Evolutionary conservation across 129 eudicot genomes (phyloP).

Genomic region (Flaveria trinervia): DNA sequence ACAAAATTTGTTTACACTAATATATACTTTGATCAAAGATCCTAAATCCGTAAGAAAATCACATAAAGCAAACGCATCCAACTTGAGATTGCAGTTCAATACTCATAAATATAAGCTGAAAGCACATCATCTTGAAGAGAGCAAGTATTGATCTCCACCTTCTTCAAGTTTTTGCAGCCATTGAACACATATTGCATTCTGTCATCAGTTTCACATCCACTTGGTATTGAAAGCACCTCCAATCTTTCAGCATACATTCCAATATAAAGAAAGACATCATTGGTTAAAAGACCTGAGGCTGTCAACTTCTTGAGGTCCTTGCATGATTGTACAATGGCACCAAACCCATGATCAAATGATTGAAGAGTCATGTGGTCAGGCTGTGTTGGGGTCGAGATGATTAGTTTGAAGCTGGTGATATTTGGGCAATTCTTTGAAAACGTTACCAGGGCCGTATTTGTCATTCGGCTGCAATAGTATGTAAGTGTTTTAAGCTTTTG

Average conservation of each 20-base stretch:
- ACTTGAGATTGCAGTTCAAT: conserved; percentile 63
- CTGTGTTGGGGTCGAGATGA: conserved; percentile 49
- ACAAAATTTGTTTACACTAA: neutral
- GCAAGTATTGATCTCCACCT: conserved; percentile 58
- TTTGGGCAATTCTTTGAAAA: conserved; percentile 76
- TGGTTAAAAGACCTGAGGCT: conserved; percentile 73
- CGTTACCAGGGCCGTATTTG: conserved; percentile 67
- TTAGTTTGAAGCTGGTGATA: conserved; percentile 54
- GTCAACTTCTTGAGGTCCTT: conserved; percentile 65
- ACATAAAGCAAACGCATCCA: conserved; percentile 52
- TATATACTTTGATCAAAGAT: neutral
- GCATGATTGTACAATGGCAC: conserved; percentile 74
- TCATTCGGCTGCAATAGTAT: conserved; percentile 76
- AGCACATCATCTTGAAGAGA: conserved; percentile 50
- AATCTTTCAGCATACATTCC: conserved; percentile 86
- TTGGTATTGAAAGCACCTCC: conserved; percentile 64
- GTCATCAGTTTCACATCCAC: conserved; percentile 71
- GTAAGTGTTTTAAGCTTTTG: conserved; percentile 61
- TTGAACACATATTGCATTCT: conserved; percentile 66
- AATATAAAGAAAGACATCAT: conserved; percentile 68
- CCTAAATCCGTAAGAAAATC: neutral
- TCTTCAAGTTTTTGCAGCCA: conserved; percentile 80
- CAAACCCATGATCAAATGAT: conserved; percentile 80
- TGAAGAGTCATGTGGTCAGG: conserved; percentile 70
- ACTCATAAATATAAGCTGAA: conserved; percentile 58